These are phyloP conservation scores for Colletotrichum chlorophyti DNA, from an alignment of 2,329 filamentous ascomycete species.

Conservation along the genomic window DNA sequence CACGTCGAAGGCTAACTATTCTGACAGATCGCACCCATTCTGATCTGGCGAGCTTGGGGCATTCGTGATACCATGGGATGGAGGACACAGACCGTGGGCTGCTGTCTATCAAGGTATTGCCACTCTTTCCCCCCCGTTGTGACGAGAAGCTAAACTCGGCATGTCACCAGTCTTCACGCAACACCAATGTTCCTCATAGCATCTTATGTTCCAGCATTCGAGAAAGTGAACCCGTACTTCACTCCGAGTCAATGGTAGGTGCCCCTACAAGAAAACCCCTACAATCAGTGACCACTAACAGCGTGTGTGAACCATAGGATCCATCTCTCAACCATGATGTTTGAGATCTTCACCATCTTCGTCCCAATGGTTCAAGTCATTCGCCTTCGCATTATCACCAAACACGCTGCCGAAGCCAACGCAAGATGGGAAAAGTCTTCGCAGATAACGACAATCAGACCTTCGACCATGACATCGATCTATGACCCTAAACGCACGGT, in stretches of 20 bases:
- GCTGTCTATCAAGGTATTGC: conserved; percentile 39
- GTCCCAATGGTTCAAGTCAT: conserved; percentile 49
- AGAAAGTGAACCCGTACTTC: conserved; percentile 53
- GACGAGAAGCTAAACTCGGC: background rate
- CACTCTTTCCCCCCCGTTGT: background rate
- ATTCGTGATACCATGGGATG: conserved; percentile 65
- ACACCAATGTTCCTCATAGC: conserved; percentile 65
- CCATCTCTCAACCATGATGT: conserved; percentile 58
- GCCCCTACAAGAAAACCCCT: background rate
- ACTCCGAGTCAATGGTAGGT: conserved; percentile 59
- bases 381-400: conserved; percentile 32
- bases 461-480: conserved; percentile 26
- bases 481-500: conserved; percentile 28
- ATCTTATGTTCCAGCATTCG: conserved; percentile 46
- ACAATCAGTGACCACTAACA: background rate
- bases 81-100: conserved; percentile 59
- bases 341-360: conserved; percentile 62
- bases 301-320: conserved; percentile 44
- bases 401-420: conserved; percentile 34
- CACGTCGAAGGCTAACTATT: too few species aligned
- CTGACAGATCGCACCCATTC: conserved; percentile 51
- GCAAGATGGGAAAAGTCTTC: conserved; percentile 39
- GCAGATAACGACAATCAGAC: conserved; percentile 30
- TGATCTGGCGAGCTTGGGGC: conserved; percentile 58
- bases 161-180: conserved; percentile 52